Evolutionary conservation across 495 filamentous ascomycete species (phyloP), one percentile per base, ranked within the genome.

Genomic region (Rusavskia elegans): DNA sequence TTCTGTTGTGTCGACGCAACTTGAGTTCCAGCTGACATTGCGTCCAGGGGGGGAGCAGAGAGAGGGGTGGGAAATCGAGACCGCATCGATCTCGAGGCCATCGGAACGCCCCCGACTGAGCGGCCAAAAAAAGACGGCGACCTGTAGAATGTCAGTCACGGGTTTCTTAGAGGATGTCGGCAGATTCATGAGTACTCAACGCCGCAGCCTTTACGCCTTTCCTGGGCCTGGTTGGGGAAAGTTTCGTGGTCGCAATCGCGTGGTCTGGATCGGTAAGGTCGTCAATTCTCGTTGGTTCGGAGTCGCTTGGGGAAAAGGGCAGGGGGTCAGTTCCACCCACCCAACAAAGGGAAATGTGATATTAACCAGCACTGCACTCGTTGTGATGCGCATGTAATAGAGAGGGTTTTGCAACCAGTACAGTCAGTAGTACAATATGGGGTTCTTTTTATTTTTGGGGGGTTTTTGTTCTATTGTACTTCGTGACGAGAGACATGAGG

Each of bases 61-160:
- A 71, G 65, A 14, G 79, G 79, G 52, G 76, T 82, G 53, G 78
- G 74, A 46, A 66, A 71, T 16, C 78, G 71, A 40, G 59, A 57
- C 25, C 59, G 57, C 57, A 62, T 55, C 27, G 51, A 56, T 49
- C 59, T 57, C 45, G 59, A 58, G 21, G 59, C 59, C 74, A 77
- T 66, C 68, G 68, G 45, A 66, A 63, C 17, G 71, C 54, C 63
- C 67, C 66, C 55, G 58, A 59, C 50, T 62, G 64, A 54, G 46
- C 67, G 54, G 52, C 65, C 60, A 17, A 27, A 29, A n/a, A 23
- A 37, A 17, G 17, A 46, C 21, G 14, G 23, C 36, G 42, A 48
- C 49, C 57, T 57, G 21, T 7, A 20, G 14, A 39, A 11, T 46
- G 32, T 61, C 52, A 61, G 56, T 45, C 27, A 20, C 20, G 17